Percentiles rank a stretch among this genome's conserved stretches.
phyloP scores from a whole-genome alignment of 2,329 filamentous ascomycete genomes.

The Fusarium incarnatum region DNA sequence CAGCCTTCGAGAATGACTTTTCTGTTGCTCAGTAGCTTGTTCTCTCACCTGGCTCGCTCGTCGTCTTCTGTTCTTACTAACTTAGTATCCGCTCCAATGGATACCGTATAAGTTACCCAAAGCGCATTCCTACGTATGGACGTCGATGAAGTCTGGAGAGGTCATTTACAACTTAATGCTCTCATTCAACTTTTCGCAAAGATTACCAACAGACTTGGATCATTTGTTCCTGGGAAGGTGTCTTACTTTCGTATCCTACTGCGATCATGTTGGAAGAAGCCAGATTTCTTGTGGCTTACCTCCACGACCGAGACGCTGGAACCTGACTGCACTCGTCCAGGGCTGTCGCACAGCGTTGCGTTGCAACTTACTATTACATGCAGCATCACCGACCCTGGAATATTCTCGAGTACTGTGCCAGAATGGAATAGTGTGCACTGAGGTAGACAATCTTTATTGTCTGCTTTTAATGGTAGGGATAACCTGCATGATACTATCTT shows the following conservation, averaged over 20 bases:
- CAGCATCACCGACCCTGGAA: constrained; percentile 25
- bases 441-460: constrained; percentile 2
- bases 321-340: constrained; percentile 33
- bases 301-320: constrained; percentile 40
- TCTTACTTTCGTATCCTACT: constrained; percentile 5
- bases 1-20: neutral
- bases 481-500: constrained; percentile 36
- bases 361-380: constrained; percentile 17
- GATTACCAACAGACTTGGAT: neutral
- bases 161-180: neutral
- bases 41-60: constrained; percentile 8
- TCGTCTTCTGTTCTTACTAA: constrained; percentile 13
- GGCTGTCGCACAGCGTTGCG: constrained; percentile 28
- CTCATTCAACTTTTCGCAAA: neutral
- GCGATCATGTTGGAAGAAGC: constrained; percentile 13
- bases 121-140: neutral
- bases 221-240: neutral
- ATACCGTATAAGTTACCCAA: neutral
- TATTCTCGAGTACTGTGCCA: constrained; percentile 7
- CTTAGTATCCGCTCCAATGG: neutral
- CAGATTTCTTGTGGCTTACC: constrained; percentile 37
- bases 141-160: neutral
- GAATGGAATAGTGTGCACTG: constrained; percentile 17
- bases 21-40: constrained; percentile 22
- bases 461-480: constrained; percentile 34